Conservation (phyloP, 2,329 filamentous ascomycete genomes). For the Pyrenochaeta sp. region DNA sequence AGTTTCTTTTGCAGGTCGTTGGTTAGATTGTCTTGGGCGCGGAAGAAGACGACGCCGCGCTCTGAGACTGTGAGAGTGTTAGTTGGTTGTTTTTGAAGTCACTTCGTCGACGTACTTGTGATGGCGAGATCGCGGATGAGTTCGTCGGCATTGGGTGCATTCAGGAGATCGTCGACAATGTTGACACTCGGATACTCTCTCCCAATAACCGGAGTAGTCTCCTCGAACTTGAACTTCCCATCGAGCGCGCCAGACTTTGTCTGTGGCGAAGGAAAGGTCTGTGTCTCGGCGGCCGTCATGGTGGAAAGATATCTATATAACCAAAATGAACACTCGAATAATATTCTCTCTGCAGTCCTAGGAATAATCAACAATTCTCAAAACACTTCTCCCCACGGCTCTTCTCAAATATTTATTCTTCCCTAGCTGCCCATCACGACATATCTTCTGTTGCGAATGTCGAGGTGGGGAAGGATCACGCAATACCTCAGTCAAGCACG, state of each 20-base stretch:
- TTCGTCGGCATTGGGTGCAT: constrained; percentile 68
- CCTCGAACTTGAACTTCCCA: constrained; percentile 36
- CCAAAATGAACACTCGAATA: too few species aligned
- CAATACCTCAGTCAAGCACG: constrained; percentile 11
- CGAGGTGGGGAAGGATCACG: constrained; percentile 13
- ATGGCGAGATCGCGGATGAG: constrained; percentile 69
- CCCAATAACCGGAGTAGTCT: constrained; percentile 69
- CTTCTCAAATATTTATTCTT: neutral
- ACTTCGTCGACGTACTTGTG: constrained; percentile 17
- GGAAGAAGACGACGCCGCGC: constrained; percentile 63
- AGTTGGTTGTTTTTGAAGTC: neutral
- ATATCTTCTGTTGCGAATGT: neutral
- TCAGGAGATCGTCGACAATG: constrained; percentile 66
- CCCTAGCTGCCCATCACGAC: neutral
- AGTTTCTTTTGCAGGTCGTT: constrained; percentile 62
- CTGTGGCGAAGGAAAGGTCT: constrained; percentile 10
- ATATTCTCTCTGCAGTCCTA: too few species aligned
- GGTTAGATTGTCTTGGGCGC: constrained; percentile 58
- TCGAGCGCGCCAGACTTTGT: constrained; percentile 21
- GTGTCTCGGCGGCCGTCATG: constrained; percentile 1
- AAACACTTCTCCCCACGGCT: neutral
- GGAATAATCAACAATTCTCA: neutral
- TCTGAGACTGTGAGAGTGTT: constrained; percentile 46
- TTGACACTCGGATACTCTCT: constrained; percentile 66
- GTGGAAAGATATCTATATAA: neutral